Evolutionary conservation across 768 basidiomycete species (phyloP).

Genomic region (Chalciporus sphaerocephalus): DNA sequence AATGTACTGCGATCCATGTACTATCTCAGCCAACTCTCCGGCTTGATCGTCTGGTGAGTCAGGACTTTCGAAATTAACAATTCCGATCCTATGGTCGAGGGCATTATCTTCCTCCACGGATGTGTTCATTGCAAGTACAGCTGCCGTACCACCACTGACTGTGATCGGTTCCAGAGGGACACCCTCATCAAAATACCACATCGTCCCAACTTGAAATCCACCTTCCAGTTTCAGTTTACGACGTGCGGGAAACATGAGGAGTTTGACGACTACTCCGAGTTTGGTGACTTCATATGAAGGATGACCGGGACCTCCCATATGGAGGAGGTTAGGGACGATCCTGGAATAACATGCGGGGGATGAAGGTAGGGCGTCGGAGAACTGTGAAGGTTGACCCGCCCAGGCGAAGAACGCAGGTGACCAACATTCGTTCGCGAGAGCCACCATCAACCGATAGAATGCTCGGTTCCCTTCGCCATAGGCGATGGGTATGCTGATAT

Average conservation of each 20-base stretch:
- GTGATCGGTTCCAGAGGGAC: constrained; percentile 2
- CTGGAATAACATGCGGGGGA: constrained; percentile 3
- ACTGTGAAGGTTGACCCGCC: constrained; percentile 8
- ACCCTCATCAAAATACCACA: constrained; percentile 1
- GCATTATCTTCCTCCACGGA: background rate
- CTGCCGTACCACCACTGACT: constrained; percentile 7
- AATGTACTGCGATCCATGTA: background rate
- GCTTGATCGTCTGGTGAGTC: too few relatives aligned
- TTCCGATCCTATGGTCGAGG: constrained; percentile 1
- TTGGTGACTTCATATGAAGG: too few relatives aligned
- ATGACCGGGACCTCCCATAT: too few relatives aligned
- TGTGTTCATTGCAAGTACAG: background rate
- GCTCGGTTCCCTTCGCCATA: constrained; percentile 9
- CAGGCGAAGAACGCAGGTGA: constrained; percentile 11
- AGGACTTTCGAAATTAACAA: constrained; percentile 4
- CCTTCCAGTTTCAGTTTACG: constrained; percentile 1
- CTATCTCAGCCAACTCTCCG: background rate
- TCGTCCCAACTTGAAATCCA: constrained; percentile 7
- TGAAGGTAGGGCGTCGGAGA: constrained; percentile 9
- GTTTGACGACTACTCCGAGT: too few relatives aligned
- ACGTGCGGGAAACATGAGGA: background rate
- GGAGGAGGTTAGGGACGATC: too few relatives aligned
- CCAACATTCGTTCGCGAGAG: constrained; percentile 8
- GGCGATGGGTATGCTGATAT: constrained; percentile 10
- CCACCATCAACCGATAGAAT: constrained; percentile 11